Evolutionary conservation across 805 yeast species (phyloP).

Genomic region (Starmerella bombicola): DNA sequence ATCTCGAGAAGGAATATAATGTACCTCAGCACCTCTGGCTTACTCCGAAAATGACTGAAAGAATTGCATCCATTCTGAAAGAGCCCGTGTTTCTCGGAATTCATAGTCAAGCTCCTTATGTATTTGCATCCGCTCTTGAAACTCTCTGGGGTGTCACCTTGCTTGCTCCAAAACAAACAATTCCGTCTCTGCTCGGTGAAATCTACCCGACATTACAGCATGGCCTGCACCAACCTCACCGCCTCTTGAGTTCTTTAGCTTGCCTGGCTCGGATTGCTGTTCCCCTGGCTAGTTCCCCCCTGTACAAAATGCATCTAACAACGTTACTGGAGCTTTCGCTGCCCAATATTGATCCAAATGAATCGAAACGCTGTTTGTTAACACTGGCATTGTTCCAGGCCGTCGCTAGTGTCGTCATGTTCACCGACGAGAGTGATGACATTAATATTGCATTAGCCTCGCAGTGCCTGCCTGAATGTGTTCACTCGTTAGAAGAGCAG

Average conservation of each 20-base stretch:
- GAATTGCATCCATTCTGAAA: conserved; percentile 42
- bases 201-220: conserved; percentile 44
- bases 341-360: conserved; percentile 83
- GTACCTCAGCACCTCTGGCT: conserved; percentile 25
- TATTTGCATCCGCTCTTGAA: conserved; percentile 8
- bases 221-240: conserved; percentile 44
- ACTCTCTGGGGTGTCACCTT: conserved; percentile 37
- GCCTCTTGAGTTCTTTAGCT: conserved; percentile 60
- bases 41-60: conserved; percentile 25
- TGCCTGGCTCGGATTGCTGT: conserved; percentile 54
- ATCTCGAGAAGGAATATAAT: conserved; percentile 24
- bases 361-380: conserved; percentile 55
- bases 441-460: conserved; percentile 8
- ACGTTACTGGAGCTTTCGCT: conserved; percentile 56
- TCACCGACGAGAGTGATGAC: conserved; percentile 40
- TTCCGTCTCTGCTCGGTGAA: conserved; percentile 37
- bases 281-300: conserved; percentile 48
- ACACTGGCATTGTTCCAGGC: conserved; percentile 59
- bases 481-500: conserved; percentile 6
- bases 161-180: conserved; percentile 38
- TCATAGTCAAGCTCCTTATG: conserved; percentile 32
- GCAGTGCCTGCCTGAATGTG: conserved; percentile 14
- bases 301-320: conserved; percentile 66
- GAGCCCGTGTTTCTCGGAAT: conserved; percentile 44
- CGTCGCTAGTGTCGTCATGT: conserved; percentile 59